A percentile compares a stretch with the other conserved stretches of the same genome.
Conservation (phyloP, 306 rosid species). For the Rosa persica region DNA sequence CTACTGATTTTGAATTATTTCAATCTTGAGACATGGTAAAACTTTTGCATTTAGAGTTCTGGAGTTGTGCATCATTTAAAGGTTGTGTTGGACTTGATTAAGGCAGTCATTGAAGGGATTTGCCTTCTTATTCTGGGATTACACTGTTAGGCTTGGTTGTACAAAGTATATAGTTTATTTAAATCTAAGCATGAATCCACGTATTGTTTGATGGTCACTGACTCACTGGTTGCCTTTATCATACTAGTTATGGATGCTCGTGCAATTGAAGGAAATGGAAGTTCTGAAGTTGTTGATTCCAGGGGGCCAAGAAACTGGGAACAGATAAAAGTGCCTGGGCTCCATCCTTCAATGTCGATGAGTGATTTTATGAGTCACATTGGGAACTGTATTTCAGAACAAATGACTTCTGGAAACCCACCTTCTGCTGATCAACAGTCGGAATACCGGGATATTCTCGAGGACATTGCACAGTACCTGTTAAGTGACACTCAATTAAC, state of each 20-base stretch:
- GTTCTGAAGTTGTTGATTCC: slow-evolving; percentile 57
- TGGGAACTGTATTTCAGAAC: slow-evolving; percentile 69
- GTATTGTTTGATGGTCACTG: not conserved
- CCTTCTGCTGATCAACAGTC: slow-evolving; percentile 47
- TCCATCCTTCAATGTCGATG: slow-evolving; percentile 72
- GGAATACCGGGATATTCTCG: slow-evolving; percentile 56
- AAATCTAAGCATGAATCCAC: not conserved
- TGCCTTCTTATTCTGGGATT: not conserved
- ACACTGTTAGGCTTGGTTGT: not conserved
- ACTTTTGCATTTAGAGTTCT: not conserved
- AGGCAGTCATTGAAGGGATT: not conserved
- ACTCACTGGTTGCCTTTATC: slow-evolving; percentile 20
- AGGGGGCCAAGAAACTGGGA: slow-evolving; percentile 51
- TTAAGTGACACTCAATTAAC: slow-evolving; percentile 67
- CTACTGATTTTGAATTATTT: not conserved
- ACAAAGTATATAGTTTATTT: not conserved
- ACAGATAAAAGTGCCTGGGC: slow-evolving; percentile 66
- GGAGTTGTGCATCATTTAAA: not conserved
- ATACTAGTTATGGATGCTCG: slow-evolving; percentile 43
- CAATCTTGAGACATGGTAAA: not conserved
- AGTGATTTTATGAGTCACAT: slow-evolving; percentile 71
- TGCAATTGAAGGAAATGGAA: slow-evolving; percentile 59
- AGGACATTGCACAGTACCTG: slow-evolving; percentile 67
- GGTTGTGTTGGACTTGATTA: not conserved
- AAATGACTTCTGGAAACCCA: slow-evolving; percentile 53